A percentile compares a stretch with the other conserved stretches of the same genome.
These are phyloP conservation scores for Macaranga tanarius DNA, from an alignment of 441 rosid species.

Conservation along the genomic window DNA sequence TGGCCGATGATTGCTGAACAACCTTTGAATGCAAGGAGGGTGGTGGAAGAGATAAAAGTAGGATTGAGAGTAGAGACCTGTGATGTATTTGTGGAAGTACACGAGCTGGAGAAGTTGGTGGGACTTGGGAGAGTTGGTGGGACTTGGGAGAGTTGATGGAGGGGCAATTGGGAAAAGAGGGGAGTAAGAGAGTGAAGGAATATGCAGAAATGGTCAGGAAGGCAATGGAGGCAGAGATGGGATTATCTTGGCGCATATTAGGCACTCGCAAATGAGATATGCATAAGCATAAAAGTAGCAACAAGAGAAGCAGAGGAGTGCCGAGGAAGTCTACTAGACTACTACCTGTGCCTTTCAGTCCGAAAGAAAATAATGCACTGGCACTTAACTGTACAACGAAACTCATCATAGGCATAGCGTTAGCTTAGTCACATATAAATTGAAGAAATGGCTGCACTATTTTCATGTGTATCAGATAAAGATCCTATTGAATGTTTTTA, in stretches of 20 bases:
- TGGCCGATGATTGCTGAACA: constrained; percentile 87
- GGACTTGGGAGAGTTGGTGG: constrained; percentile 62
- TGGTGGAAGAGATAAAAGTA: constrained; percentile 62
- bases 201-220: constrained; percentile 41
- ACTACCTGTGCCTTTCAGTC: too few species aligned
- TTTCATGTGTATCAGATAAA: too few species aligned
- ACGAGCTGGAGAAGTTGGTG: constrained; percentile 30
- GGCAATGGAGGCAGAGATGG: constrained; percentile 46
- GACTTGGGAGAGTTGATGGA: constrained; percentile 62
- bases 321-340: not conserved
- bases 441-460: too few species aligned
- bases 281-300: constrained; percentile 15
- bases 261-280: constrained; percentile 36
- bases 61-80: constrained; percentile 54
- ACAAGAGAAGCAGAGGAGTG: too few species aligned
- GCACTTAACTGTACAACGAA: too few species aligned
- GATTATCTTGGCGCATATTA: constrained; percentile 62
- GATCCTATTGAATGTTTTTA: too few species aligned
- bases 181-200: constrained; percentile 39
- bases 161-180: constrained; percentile 45
- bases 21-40: constrained; percentile 53
- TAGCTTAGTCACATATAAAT: too few species aligned
- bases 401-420: too few species aligned
- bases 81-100: constrained; percentile 48
- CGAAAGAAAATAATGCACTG: too few species aligned